Evolutionary conservation across 1,284 basidiomycete species (phyloP), one percentile per base, ranked within the genome.

Genomic region (Ganoderma leucocontextum): DNA sequence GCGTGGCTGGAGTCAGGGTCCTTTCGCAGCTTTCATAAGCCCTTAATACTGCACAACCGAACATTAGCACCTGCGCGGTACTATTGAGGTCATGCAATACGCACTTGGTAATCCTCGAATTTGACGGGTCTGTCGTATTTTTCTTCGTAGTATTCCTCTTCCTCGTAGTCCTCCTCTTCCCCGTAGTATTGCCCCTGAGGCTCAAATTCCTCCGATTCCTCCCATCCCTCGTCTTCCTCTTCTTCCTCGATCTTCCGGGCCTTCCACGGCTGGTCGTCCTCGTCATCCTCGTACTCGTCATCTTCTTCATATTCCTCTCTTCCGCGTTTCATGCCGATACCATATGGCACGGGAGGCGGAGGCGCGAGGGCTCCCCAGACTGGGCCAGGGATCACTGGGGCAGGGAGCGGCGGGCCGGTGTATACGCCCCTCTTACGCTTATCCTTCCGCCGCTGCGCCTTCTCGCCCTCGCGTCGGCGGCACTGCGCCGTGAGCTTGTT

Each of bases 391-490:
- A 25, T 25, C 12, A 49, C 22, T 25, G 52, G 52, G 5, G 5
- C 22, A 2, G 52, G 52, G 25, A 53, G 29, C 6, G 25, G 29
- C 4, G 29, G 52, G 1, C 52, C 52, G 7, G 8, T 49, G 19
- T 19, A 22, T 9, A 12, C 8, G 25, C 29, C 15, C 29, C 13
- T 29, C 52, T 7, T 19, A 12, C 44, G 44, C 44, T 33, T 53
- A 25, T 52, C 49, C 25, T 9, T 52, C 9, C 49, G 22, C 13
- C 29, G 49, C 10, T 36, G 15, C 60, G 65, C 36, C 55, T 69
- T 9, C 67, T 57, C 1, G 57, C 60, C 55, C 67, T 65, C 67
- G 47, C 60, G 64, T 2, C 22, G 49, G 49, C 25, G 12, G 29
- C 49, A 63, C 49, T 52, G 10, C 25, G 49, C 25, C 13, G 38